Evolutionary conservation across 164 flowering plant species (phyloP), one percentile per base, ranked within the genome.

Genomic region (Nymphaea thermarum): DNA sequence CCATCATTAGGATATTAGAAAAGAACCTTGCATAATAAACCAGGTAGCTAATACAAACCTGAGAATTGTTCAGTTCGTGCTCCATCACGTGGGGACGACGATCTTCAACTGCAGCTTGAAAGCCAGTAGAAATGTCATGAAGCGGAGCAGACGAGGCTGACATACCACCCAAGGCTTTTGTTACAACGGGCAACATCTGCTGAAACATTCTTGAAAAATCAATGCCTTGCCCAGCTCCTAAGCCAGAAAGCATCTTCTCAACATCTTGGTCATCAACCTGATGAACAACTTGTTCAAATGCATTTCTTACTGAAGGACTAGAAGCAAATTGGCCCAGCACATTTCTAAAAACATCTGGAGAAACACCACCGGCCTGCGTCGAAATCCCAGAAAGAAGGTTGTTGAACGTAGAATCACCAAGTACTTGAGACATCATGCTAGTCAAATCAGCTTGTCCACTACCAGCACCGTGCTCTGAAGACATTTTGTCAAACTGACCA

Each of bases 101-200:
- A 51, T 51, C 57, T 8, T 8, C 8, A 51, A 51, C 57, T 2
- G 57, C 57, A 51, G 57, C 12, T 15, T 51, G 57, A 51, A 15
- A 51, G 14, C 57, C 57, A 51, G 57, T 51, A 51, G 57, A 51
- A 51, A 15, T 51, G 12, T 15, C 57, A 51, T 15, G 57, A 15
- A 51, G 15, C 63, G 76, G 44, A 51, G 71, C 77, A 70, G 73
- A 66, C 14, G n/a, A 36, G 65, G 77, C 25, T 43, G 87, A 44
- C 42, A 77, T 81, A 66, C 86, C 74, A 36, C 84, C 72, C 36
- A 95, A 78, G 77, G 87, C 98, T 71, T 77, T 91, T 45, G 95
- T 81, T 42, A 95, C 97, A 68, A 90, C 74, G 5, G 99, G 99
- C 98, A 95, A 90, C 98, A 92, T 91, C 74, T 92, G 97, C 69